Evolutionary conservation across 805 yeast genomes (phyloP).

Genomic region (Ogataea nitratoaversa): DNA sequence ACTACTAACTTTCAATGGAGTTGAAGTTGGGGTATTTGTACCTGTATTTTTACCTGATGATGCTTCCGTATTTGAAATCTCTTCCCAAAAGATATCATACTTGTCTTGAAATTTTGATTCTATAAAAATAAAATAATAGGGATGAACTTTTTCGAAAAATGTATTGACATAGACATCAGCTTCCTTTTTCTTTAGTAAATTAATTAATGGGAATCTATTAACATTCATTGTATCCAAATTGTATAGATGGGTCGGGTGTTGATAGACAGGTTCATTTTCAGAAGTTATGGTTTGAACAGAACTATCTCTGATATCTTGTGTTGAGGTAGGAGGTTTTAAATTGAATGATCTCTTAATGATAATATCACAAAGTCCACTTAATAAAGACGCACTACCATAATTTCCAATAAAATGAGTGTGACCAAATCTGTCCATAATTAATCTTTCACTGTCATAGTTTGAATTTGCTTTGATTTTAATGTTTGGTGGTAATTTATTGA

Average conservation of each 20-base stretch:
- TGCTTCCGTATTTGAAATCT: too few species aligned
- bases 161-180: slow-evolving; percentile 34
- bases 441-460: slow-evolving; percentile 29
- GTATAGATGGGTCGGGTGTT: slow-evolving; percentile 31
- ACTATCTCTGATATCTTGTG: slow-evolving; percentile 30
- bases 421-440: slow-evolving; percentile 41
- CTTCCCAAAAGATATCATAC: slow-evolving; percentile 38
- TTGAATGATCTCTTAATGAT: slow-evolving; percentile 36
- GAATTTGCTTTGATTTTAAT: slow-evolving; percentile 18
- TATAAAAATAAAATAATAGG: slow-evolving; percentile 40
- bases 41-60: slow-evolving; percentile 12
- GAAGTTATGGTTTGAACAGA: slow-evolving; percentile 33
- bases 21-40: slow-evolving; percentile 1
- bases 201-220: slow-evolving; percentile 37
- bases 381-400: slow-evolving; percentile 40
- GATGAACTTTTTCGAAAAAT: slow-evolving; percentile 41
- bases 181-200: slow-evolving; percentile 30
- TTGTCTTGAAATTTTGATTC: slow-evolving; percentile 29
- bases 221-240: slow-evolving; percentile 29
- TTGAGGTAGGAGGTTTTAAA: slow-evolving; percentile 32
- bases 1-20: slow-evolving; percentile 23
- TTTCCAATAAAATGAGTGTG: slow-evolving; percentile 46
- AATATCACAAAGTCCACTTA: slow-evolving; percentile 40
- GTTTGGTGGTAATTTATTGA: slow-evolving; percentile 17
- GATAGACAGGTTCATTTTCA: slow-evolving; percentile 32